Conservation (phyloP, 768 basidiomycete species). For the Gautieria morchelliformis region DNA sequence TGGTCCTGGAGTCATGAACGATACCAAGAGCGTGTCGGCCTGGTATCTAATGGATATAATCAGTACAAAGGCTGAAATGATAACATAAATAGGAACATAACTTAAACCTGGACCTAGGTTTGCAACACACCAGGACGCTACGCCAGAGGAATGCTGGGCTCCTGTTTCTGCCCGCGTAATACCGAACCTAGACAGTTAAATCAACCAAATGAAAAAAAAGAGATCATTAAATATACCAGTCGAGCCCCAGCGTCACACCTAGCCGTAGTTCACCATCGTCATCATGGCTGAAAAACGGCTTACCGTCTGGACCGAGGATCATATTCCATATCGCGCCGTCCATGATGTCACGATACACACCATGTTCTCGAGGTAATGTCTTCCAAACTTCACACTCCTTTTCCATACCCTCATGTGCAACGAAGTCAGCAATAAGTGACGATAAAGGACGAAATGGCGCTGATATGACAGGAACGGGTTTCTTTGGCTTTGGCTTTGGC, state of each 20-base stretch:
- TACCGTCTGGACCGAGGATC: conserved; percentile 10
- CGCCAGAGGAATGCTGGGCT: neutral
- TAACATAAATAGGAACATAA: neutral
- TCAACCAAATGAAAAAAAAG: neutral
- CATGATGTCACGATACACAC: too few relatives aligned
- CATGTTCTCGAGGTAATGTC: conserved; percentile 11
- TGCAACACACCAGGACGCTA: neutral
- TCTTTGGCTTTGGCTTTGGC: too few relatives aligned
- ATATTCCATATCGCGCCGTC: too few relatives aligned
- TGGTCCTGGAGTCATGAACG: conserved; percentile 19
- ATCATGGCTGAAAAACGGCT: conserved; percentile 18
- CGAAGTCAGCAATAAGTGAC: neutral
- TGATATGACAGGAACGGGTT: neutral
- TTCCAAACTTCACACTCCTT: conserved; percentile 2
- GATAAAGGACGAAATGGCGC: neutral
- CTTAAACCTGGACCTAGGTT: neutral
- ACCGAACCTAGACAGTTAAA: neutral
- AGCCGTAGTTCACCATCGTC: conserved; percentile 20
- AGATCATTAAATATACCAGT: conserved; percentile 22
- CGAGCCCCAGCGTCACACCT: conserved; percentile 21
- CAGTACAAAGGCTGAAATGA: neutral
- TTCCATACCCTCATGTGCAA: too few relatives aligned
- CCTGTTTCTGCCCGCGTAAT: neutral
- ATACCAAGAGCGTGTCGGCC: conserved; percentile 14
- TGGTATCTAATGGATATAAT: neutral